Evolutionary conservation across 805 yeast species (phyloP).

Genomic region (Saccharomycopsis sp.): DNA sequence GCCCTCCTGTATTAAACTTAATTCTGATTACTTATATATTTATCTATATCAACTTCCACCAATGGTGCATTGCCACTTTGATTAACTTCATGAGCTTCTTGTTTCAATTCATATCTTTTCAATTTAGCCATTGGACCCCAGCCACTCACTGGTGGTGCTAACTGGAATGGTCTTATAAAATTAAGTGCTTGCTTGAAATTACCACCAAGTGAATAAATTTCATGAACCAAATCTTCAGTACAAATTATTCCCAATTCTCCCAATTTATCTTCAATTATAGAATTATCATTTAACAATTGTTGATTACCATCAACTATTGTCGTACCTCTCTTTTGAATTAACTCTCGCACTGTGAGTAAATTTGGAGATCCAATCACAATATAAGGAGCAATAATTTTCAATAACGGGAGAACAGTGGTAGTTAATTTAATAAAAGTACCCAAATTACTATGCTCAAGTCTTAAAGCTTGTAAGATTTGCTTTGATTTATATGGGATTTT

Average conservation of each 20-base stretch:
- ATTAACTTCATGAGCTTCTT: constrained; percentile 40
- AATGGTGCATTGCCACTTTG: constrained; percentile 61
- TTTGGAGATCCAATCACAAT: constrained; percentile 70
- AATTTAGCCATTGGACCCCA: constrained; percentile 68
- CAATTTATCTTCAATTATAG: constrained; percentile 63
- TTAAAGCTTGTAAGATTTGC: constrained; percentile 51
- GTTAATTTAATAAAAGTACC: constrained; percentile 70
- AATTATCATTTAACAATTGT: constrained; percentile 63
- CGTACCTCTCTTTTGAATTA: constrained; percentile 72
- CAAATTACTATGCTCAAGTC: constrained; percentile 52
- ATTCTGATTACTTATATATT: constrained; percentile 58
- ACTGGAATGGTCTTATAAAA: constrained; percentile 64
- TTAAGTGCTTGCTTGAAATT: constrained; percentile 51
- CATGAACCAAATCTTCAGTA: constrained; percentile 75
- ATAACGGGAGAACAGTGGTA: constrained; percentile 49
- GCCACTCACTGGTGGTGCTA: constrained; percentile 65
- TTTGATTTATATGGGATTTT: constrained; percentile 59
- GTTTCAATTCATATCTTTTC: constrained; percentile 51
- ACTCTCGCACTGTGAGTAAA: constrained; percentile 60
- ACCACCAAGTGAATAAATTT: constrained; percentile 56
- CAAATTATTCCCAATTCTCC: constrained; percentile 68
- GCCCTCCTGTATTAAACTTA: constrained; percentile 28
- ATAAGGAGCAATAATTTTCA: constrained; percentile 66
- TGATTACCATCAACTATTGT: constrained; percentile 35
- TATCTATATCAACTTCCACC: constrained; percentile 67